Percentiles rank a stretch among this genome's conserved stretches.
Conservation (phyloP, 257 asterid genomes). For the Phtheirospermum japonicum region DNA sequence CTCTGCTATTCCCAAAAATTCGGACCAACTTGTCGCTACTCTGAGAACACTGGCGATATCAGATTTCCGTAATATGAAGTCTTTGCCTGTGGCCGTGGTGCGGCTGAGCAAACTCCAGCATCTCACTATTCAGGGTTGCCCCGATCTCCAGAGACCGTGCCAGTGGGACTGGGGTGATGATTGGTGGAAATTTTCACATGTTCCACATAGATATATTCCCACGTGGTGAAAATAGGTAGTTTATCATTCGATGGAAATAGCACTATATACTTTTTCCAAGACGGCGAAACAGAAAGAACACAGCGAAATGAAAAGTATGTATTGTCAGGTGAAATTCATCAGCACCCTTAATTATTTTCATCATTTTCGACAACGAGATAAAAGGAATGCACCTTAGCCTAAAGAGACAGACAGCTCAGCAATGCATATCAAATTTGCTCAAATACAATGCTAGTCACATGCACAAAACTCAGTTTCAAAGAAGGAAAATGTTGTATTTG, state of each 20-base stretch:
- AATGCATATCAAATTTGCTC: constrained; percentile 19
- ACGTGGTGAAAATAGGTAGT: no score
- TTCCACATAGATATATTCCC: background rate
- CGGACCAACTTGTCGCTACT: constrained; percentile 4
- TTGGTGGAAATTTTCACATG: constrained; percentile 25
- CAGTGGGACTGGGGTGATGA: constrained; percentile 13
- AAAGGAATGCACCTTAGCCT: no score
- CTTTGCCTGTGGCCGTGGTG: constrained; percentile 10
- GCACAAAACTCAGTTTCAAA: no score
- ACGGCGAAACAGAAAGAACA: no score
- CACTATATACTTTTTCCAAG: no score
- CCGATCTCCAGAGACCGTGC: constrained; percentile 18
- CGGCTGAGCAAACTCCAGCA: constrained; percentile 17
- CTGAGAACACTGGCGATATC: constrained; percentile 19
- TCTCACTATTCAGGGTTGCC: constrained; percentile 23
- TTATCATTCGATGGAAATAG: no score
- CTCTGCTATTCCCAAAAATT: background rate
- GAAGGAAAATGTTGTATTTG: no score
- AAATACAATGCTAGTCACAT: background rate
- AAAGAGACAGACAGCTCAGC: no score
- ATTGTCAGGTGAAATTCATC: no score
- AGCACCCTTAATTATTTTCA: no score
- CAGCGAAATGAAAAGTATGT: no score
- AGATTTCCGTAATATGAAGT: constrained; percentile 13
- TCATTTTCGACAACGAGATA: no score